These are phyloP conservation scores for Leptosphaerulina australis DNA, from an alignment of 2,329 filamentous ascomycete genomes.

Conservation along the genomic window DNA sequence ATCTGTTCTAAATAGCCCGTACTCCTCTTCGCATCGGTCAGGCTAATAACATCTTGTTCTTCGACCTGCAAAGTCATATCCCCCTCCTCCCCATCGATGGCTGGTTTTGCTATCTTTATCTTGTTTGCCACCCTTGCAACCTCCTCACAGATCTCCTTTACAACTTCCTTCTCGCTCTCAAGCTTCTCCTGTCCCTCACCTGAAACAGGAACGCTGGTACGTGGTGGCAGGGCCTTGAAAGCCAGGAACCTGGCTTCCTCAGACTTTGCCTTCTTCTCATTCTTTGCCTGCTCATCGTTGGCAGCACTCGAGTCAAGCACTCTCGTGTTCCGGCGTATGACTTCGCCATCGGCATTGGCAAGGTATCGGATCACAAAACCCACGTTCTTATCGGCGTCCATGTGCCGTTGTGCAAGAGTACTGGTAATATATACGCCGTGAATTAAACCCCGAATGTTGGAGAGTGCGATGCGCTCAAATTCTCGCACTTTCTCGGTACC, in stretches of 20 bases:
- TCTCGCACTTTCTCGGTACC: constrained; percentile 90
- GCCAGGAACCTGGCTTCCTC: constrained; percentile 53
- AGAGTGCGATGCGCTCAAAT: constrained; percentile 83
- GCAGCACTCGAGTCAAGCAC: constrained; percentile 64
- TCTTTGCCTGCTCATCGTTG: constrained; percentile 21
- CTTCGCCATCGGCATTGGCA: constrained; percentile 70
- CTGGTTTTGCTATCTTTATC: constrained; percentile 48
- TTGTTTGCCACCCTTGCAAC: constrained; percentile 71
- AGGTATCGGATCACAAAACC: constrained; percentile 82
- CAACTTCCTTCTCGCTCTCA: constrained; percentile 59
- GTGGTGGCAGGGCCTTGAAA: constrained; percentile 62
- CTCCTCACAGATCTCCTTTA: constrained; percentile 73
- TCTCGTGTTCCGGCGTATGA: constrained; percentile 82
- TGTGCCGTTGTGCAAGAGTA: constrained; percentile 77
- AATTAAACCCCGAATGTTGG: constrained; percentile 73
- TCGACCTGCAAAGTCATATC: constrained; percentile 52
- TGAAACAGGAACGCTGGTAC: constrained; percentile 49
- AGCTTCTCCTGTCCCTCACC: constrained; percentile 32
- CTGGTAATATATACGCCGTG: constrained; percentile 90
- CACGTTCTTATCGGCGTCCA: constrained; percentile 79
- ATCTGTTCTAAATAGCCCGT: constrained; percentile 86
- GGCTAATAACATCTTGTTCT: constrained; percentile 75
- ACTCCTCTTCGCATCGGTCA: constrained; percentile 83
- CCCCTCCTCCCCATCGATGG: constrained; percentile 31
- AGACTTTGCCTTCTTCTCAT: constrained; percentile 27